Conservation (phyloP, 805 yeast species). For the Sugiyamaella lignohabitans region DNA sequence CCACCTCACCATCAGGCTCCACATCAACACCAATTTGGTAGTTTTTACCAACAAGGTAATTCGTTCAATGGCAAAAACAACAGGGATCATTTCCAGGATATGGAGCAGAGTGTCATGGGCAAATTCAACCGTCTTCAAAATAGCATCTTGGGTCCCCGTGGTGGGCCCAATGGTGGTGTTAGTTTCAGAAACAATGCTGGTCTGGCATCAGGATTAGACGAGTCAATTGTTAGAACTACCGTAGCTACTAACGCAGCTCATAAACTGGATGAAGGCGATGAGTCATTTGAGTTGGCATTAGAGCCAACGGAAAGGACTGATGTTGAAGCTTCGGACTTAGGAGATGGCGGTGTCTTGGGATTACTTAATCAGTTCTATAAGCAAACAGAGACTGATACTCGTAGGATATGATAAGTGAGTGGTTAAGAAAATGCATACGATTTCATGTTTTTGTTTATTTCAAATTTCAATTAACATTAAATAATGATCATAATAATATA, state of each 20-base stretch:
- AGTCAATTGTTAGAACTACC: conserved; percentile 1
- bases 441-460: neutral
- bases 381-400: conserved; percentile 36
- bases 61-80: neutral
- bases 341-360: conserved; percentile 59
- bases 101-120: conserved; percentile 31
- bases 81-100: conserved; percentile 1
- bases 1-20: neutral
- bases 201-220: neutral
- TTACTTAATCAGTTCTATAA: conserved; percentile 77
- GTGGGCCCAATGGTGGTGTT: neutral
- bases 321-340: conserved; percentile 35
- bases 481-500: neutral
- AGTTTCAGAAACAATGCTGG: too few relatives aligned
- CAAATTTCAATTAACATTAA: neutral
- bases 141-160: neutral
- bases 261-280: neutral
- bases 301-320: conserved; percentile 27
- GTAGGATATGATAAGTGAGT: neutral
- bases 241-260: conserved; percentile 1
- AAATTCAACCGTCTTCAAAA: conserved; percentile 24
- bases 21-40: neutral
- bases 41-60: too few relatives aligned
- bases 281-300: conserved; percentile 7
- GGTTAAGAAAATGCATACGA: neutral